Percentiles rank a stretch among this genome's conserved stretches.
These are phyloP conservation scores for Pseudogymnoascus sp. DNA, from an alignment of 2,329 filamentous ascomycete species.

Conservation along the genomic window DNA sequence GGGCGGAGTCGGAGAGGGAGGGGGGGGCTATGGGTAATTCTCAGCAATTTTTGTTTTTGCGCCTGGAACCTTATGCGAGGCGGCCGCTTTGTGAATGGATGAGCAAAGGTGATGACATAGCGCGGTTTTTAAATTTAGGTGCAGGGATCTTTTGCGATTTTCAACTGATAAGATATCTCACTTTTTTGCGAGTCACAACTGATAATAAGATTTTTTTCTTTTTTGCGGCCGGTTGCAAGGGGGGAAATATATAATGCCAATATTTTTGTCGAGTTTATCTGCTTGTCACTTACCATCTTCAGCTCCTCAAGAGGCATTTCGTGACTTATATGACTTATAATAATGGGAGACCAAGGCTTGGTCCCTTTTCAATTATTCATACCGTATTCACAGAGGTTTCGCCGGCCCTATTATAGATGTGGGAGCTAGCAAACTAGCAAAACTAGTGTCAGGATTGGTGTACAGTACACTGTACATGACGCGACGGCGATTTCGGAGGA, in stretches of 20 bases:
- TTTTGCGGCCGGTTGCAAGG: neutral
- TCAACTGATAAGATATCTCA: conserved; percentile 5
- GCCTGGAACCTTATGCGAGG: conserved; percentile 9
- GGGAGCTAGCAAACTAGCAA: neutral
- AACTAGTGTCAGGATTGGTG: neutral
- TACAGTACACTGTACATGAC: neutral
- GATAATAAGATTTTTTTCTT: neutral
- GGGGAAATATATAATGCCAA: neutral
- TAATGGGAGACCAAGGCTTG: neutral
- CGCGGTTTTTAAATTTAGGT: conserved; percentile 5
- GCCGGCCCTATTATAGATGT: conserved; percentile 1
- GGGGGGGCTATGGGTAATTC: conserved; percentile 3
- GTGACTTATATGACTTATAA: neutral
- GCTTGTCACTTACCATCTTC: neutral
- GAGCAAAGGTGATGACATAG: conserved; percentile 9
- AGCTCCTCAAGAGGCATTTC: neutral
- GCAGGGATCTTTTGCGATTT: neutral
- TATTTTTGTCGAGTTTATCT: neutral
- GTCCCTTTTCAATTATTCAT: neutral
- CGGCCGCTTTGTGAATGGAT: conserved; percentile 9
- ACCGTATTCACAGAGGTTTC: neutral
- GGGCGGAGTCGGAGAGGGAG: neutral
- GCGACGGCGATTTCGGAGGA: conserved; percentile 1
- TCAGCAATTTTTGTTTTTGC: conserved; percentile 10
- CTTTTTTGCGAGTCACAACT: neutral